A percentile compares a stretch with the other conserved stretches of the same genome.
These are phyloP conservation scores for Colletotrichum lini DNA, from an alignment of 2,329 filamentous ascomycete genomes.

Conservation along the genomic window DNA sequence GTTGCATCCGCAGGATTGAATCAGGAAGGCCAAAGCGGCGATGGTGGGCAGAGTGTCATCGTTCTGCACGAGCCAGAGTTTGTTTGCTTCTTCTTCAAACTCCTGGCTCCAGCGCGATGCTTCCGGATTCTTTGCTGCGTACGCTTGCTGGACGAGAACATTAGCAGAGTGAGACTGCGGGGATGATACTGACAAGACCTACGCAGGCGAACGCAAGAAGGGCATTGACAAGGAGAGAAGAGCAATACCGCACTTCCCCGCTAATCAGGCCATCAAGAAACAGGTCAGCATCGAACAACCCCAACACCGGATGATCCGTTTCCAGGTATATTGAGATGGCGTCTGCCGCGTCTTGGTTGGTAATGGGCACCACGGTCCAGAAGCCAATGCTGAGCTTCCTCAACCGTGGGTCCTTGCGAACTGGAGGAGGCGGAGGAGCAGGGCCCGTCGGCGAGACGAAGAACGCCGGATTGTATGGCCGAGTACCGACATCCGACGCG, in stretches of 20 bases:
- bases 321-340: conserved; percentile 54
- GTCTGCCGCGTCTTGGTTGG: conserved; percentile 49
- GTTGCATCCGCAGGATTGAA: conserved; percentile 35
- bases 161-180: neutral
- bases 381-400: conserved; percentile 48
- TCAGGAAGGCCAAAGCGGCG: conserved; percentile 29
- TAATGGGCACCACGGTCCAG: conserved; percentile 54
- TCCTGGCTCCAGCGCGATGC: conserved; percentile 37
- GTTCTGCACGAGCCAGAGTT: conserved; percentile 32
- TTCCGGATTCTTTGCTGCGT: conserved; percentile 25
- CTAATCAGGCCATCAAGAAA: conserved; percentile 52
- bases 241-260: conserved; percentile 49
- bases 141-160: conserved; percentile 22
- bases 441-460: conserved; percentile 38
- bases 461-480: conserved; percentile 42
- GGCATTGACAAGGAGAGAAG: conserved; percentile 53
- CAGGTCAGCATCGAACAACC: conserved; percentile 51
- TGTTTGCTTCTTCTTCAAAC: conserved; percentile 32
- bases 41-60: conserved; percentile 34
- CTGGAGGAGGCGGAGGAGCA: conserved; percentile 38
- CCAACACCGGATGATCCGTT: conserved; percentile 57
- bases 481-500: neutral
- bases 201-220: conserved; percentile 54
- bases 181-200: conserved; percentile 41
- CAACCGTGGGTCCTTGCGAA: conserved; percentile 48